Conservation (phyloP, 768 basidiomycete genomes). For the Rhodotorula paludigena region DNA sequence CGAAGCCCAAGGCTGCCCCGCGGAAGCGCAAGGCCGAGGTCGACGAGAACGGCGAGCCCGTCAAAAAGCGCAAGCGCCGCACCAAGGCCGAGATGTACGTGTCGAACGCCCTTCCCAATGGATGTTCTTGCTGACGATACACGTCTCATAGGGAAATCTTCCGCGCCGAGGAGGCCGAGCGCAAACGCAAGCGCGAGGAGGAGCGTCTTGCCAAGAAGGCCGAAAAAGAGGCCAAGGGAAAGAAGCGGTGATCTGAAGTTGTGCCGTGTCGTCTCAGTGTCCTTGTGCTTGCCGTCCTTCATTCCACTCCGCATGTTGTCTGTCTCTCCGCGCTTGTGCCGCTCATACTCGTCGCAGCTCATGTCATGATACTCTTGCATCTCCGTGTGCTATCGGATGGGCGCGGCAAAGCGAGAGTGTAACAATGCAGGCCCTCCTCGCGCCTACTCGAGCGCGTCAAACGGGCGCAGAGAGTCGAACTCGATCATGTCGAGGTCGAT, state of each 20-base stretch:
- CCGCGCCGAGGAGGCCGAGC: slow-evolving; percentile 21
- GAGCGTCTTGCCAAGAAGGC: slow-evolving; percentile 24
- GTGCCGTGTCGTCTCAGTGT: no score
- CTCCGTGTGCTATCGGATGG: no score
- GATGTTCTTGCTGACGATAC: background rate
- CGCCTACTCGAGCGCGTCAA: no score
- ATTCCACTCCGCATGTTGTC: no score
- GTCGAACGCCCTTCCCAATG: background rate
- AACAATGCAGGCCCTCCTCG: no score
- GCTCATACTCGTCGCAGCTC: no score
- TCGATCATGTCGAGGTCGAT: slow-evolving; percentile 7
- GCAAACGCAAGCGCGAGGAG: slow-evolving; percentile 15
- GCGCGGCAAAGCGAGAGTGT: no score
- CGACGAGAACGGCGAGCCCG: slow-evolving; percentile 31
- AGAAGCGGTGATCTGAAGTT: background rate
- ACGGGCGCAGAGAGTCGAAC: background rate
- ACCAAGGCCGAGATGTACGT: slow-evolving; percentile 29
- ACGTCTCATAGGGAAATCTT: slow-evolving; percentile 14
- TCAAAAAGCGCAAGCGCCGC: slow-evolving; percentile 26
- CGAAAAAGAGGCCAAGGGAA: slow-evolving; percentile 1
- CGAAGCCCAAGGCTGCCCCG: slow-evolving; percentile 27
- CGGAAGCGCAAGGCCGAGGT: slow-evolving; percentile 32
- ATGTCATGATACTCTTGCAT: no score
- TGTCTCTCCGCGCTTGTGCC: no score
- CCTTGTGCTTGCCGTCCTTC: background rate